phyloP scores from a whole-genome alignment of 768 basidiomycete species.

The Podaxis sp. region DNA sequence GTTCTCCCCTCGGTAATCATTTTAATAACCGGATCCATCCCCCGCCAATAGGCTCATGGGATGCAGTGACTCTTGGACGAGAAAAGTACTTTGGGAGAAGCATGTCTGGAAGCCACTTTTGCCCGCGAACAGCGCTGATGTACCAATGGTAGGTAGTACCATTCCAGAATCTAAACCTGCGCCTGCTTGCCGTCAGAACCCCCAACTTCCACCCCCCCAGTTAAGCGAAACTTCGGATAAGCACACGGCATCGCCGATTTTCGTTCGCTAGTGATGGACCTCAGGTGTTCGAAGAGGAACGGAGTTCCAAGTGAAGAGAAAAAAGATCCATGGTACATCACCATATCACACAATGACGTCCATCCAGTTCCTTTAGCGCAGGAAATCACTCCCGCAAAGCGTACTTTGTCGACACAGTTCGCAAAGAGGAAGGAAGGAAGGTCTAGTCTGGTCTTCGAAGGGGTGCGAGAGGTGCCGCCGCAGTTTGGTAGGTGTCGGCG shows the following conservation, averaged over 20 bases:
- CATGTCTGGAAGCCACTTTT: not conserved
- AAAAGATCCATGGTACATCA: not conserved
- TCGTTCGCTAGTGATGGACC: not conserved
- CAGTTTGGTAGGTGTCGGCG: not conserved
- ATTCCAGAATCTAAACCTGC: not conserved
- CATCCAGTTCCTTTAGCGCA: not conserved
- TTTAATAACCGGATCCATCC: not conserved
- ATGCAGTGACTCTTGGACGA: not conserved
- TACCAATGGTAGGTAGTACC: not conserved
- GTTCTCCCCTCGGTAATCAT: not conserved
- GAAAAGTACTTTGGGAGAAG: not conserved
- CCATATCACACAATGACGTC: not conserved
- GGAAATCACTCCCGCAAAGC: not conserved
- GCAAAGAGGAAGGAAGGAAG: not conserved
- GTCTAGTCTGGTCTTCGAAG: too few species aligned
- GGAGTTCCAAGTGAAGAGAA: not conserved
- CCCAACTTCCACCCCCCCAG: not conserved
- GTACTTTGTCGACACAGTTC: not conserved
- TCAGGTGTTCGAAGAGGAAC: not conserved
- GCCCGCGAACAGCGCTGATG: not conserved
- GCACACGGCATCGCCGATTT: not conserved
- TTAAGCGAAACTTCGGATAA: not conserved
- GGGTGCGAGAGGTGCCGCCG: not conserved
- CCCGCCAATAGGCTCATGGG: not conserved
- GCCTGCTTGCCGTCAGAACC: not conserved